Percentiles rank a stretch among this genome's conserved stretches.
phyloP scores from a whole-genome alignment of 1,139 yeast genomes.

The Yamadazyma diospyri region DNA sequence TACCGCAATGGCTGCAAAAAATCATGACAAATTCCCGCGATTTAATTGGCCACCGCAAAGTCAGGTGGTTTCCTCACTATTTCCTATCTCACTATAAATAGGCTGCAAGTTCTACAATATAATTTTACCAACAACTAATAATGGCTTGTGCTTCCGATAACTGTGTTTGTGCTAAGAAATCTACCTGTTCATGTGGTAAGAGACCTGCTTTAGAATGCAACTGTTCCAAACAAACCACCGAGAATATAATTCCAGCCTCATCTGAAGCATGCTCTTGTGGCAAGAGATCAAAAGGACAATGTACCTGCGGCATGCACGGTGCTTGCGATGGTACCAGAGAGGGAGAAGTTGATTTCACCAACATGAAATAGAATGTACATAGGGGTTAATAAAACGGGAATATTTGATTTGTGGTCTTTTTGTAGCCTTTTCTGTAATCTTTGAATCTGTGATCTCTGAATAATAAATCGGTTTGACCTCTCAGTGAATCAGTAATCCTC shows the following conservation, averaged over 20 bases:
- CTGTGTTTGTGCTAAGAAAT: conserved; percentile 47
- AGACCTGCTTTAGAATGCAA: conserved; percentile 44
- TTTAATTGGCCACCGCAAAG: conserved; percentile 11
- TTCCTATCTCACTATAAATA: no score
- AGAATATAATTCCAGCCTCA: conserved; percentile 37
- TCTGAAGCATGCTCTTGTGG: conserved; percentile 46
- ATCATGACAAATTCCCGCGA: conserved; percentile 12
- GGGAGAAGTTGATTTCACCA: conserved; percentile 46
- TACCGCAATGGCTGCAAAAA: conserved; percentile 10
- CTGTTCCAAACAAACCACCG: conserved; percentile 41
- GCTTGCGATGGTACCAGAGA: conserved; percentile 43
- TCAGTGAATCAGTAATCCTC: no score
- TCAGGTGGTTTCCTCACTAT: conserved; percentile 1
- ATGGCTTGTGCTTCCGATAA: conserved; percentile 45
- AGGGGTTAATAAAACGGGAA: no score
- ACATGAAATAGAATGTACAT: conserved; percentile 23
- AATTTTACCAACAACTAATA: no score
- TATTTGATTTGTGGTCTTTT: no score
- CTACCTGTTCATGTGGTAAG: conserved; percentile 51
- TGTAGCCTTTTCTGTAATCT: not conserved
- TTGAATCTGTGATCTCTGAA: no score
- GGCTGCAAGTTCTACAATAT: no score
- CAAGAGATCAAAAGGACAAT: conserved; percentile 36
- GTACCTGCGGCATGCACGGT: conserved; percentile 42
- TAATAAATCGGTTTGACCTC: not conserved